These are phyloP conservation scores for Phytophthora melonis DNA, from an alignment of 352 stramenopile genomes.

Conservation along the genomic window DNA sequence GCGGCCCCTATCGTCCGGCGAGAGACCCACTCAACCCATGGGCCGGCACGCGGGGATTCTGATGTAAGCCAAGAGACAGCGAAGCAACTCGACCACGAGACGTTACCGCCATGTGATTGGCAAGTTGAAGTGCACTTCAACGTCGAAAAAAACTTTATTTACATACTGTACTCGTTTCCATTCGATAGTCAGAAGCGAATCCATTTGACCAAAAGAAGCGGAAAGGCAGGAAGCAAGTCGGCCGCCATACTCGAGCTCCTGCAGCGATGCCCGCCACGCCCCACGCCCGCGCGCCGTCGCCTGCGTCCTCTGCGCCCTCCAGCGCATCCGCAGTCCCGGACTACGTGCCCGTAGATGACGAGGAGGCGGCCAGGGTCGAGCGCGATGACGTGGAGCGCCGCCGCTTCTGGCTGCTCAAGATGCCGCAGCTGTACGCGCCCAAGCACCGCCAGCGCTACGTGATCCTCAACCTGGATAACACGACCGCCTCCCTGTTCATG, in stretches of 20 bases:
- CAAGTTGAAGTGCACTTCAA: conserved; percentile 13
- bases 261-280: background rate
- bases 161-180: too few species aligned
- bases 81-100: too few species aligned
- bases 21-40: too few species aligned
- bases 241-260: background rate
- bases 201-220: too few species aligned
- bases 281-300: background rate
- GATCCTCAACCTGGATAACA: conserved; percentile 36
- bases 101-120: too few species aligned
- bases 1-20: too few species aligned
- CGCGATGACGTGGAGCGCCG: conserved; percentile 29
- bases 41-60: too few species aligned
- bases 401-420: conserved; percentile 17
- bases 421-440: conserved; percentile 23
- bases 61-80: too few species aligned
- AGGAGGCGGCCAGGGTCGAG: conserved; percentile 17
- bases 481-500: conserved; percentile 7
- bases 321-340: background rate
- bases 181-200: background rate
- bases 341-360: background rate
- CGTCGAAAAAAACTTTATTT: background rate
- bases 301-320: background rate
- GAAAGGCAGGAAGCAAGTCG: background rate
- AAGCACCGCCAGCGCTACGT: conserved; percentile 30